Evolutionary conservation across 306 rosid species (phyloP).

Genomic region (Rosa rugosa): DNA sequence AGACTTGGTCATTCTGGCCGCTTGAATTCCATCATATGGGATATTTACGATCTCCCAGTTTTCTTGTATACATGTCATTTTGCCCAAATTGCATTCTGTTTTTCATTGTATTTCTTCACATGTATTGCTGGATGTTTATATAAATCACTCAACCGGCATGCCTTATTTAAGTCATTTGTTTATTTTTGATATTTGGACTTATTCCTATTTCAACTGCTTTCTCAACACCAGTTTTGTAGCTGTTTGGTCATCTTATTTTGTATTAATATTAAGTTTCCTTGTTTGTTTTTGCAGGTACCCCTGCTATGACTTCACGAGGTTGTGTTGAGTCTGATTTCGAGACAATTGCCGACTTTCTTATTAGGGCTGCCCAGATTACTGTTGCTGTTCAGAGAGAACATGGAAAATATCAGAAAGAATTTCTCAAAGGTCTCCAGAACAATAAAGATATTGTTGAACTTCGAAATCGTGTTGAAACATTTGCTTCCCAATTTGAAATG

Average conservation of each 20-base stretch:
- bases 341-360: slow-evolving; percentile 71
- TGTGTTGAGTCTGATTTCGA: slow-evolving; percentile 82
- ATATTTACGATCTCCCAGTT: background rate
- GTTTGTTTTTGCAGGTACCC: slow-evolving; percentile 57
- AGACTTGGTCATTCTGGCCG: background rate
- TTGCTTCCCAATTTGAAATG: slow-evolving; percentile 74
- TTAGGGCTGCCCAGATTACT: slow-evolving; percentile 70
- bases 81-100: background rate
- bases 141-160: background rate
- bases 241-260: background rate
- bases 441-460: slow-evolving; percentile 63
- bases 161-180: background rate
- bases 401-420: slow-evolving; percentile 59
- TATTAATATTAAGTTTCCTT: background rate
- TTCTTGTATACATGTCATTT: background rate
- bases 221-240: background rate
- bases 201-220: background rate
- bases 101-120: background rate
- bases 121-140: background rate
- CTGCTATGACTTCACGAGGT: slow-evolving; percentile 92
- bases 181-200: background rate
- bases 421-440: slow-evolving; percentile 54
- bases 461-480: slow-evolving; percentile 59
- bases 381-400: slow-evolving; percentile 53
- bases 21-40: background rate